Base-by-base conservation (phyloP, 306 rosid species). In the Albizia julibrissin region DNA sequence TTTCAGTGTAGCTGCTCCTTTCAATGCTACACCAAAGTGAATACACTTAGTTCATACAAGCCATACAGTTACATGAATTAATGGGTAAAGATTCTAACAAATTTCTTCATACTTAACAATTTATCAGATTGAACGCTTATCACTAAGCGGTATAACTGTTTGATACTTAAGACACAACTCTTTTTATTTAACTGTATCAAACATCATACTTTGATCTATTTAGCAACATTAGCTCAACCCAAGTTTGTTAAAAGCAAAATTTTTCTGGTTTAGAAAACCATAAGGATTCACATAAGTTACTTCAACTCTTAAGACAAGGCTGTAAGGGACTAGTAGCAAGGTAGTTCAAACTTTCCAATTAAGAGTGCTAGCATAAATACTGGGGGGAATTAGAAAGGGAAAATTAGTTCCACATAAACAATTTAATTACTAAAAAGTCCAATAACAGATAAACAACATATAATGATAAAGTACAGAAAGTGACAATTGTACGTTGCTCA, bases 1-100 rank as follows among this genome's bases (percentile, higher is more conserved):
- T 88, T 91, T 91, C 3, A 96, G 89, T 64, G 94, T 92, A 5
- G 89, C 87, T 16, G 98, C 99, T 70, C 99, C 99, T 89, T 89
- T 96, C 56, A 96, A 61, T 69, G 99, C 99, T 94, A 72, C 76
- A 87, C 34, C 72, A 49, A 31, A 73, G 61, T 77, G 37, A 72
- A 83, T 34, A 34, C 37, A 33, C 37, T 34, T 34, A 3, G 37
- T 34, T 34, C 37, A 34, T 34, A 34, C 37, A 34, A 4, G 37
- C 4, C 37, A 6, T 5, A 34, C 5, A 34, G 72, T 74, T 39
- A 33, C 26, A 27, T 40, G 71, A 65, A 75, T 16, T 67, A 56
- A 12, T 19, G 75, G 49, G 69, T 40, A 39, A 58, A 78, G 42
- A 70, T 61, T 54, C 62, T 18, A 19, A 54, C 4, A 18, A 50